Conservation (phyloP, 2,329 filamentous ascomycete species). For the Calycina marina region DNA sequence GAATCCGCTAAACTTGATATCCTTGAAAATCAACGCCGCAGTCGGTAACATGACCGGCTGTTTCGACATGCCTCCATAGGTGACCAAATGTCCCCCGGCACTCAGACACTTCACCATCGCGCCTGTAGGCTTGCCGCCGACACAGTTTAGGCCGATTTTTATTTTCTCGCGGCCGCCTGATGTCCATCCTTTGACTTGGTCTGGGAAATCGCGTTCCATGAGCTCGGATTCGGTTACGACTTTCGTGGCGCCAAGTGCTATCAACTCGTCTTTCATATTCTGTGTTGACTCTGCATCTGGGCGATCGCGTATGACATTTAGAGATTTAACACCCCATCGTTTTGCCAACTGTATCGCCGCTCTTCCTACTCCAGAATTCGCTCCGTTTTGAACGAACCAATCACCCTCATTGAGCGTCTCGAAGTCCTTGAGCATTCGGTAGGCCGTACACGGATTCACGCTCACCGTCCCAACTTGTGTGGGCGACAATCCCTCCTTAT, state of each 20-base stretch:
- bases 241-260: conserved; percentile 37
- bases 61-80: conserved; percentile 90
- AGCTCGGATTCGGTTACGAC: conserved; percentile 35
- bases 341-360: conserved; percentile 78
- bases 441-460: conserved; percentile 90
- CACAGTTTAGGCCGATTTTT: conserved; percentile 77
- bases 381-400: conserved; percentile 96
- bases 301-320: conserved; percentile 75
- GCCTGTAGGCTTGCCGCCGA: conserved; percentile 75
- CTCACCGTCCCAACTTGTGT: conserved; percentile 76
- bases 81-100: conserved; percentile 62
- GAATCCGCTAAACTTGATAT: conserved; percentile 79
- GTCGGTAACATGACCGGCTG: conserved; percentile 73
- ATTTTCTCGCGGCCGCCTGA: conserved; percentile 57
- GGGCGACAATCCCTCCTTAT: conserved; percentile 55
- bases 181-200: conserved; percentile 45
- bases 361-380: conserved; percentile 83
- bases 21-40: conserved; percentile 82
- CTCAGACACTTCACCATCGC: conserved; percentile 62
- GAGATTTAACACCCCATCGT: conserved; percentile 78
- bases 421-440: conserved; percentile 82
- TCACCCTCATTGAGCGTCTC: conserved; percentile 52
- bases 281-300: conserved; percentile 49
- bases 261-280: conserved; percentile 44
- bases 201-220: conserved; percentile 28